phyloP scores from a whole-genome alignment of 306 rosid genomes.

The Datisca glomerata region DNA sequence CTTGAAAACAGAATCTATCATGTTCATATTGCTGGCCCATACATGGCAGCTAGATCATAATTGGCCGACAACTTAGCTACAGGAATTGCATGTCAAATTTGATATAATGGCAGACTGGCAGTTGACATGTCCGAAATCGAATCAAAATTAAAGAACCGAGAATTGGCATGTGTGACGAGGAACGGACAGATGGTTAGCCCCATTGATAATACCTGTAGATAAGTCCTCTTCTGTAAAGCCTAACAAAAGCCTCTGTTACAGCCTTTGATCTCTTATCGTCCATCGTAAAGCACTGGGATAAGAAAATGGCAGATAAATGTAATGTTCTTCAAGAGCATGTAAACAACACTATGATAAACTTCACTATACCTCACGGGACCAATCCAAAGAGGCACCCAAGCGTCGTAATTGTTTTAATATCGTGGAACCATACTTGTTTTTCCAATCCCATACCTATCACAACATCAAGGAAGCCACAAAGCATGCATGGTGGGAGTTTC shows the following conservation, averaged over 20 bases:
- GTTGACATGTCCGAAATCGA: no score
- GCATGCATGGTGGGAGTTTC: constrained; percentile 5
- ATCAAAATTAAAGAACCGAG: no score
- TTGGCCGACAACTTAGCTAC: no score
- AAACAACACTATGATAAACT: neutral
- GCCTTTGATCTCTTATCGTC: constrained; percentile 77
- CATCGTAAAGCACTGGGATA: constrained; percentile 86
- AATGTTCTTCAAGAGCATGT: no score
- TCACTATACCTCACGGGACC: constrained; percentile 82
- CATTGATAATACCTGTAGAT: constrained; percentile 57
- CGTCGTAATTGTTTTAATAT: constrained; percentile 73
- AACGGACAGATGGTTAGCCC: constrained; percentile 5
- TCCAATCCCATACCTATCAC: constrained; percentile 90
- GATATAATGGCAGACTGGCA: no score
- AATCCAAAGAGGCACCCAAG: constrained; percentile 91
- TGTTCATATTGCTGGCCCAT: no score
- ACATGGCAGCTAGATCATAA: no score
- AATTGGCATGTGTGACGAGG: no score
- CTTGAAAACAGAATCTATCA: no score
- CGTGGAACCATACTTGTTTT: constrained; percentile 68
- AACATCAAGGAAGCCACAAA: constrained; percentile 11
- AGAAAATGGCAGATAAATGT: no score
- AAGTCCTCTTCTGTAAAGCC: constrained; percentile 61
- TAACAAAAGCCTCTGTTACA: constrained; percentile 88
- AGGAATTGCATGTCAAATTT: no score